Evolutionary conservation across 495 filamentous ascomycete genomes (phyloP).

Genomic region (Acidomyces sp.): DNA sequence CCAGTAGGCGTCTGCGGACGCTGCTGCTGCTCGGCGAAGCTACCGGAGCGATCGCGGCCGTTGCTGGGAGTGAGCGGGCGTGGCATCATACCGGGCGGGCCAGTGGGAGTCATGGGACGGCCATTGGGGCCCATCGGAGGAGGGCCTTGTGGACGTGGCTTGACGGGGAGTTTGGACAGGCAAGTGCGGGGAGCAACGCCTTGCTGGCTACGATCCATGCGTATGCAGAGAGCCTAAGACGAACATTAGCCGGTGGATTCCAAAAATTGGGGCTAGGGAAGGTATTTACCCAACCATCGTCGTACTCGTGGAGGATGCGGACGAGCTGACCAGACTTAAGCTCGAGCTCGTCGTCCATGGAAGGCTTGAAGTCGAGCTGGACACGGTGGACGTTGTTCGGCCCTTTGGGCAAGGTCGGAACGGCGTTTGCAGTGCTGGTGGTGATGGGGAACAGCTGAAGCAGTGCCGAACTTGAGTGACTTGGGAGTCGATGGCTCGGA

Average conservation of each 20-base stretch:
- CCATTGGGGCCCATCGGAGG: slow-evolving; percentile 40
- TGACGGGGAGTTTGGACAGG: slow-evolving; percentile 80
- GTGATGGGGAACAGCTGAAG: slow-evolving; percentile 33
- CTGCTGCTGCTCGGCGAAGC: slow-evolving; percentile 8
- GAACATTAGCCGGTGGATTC: slow-evolving; percentile 30
- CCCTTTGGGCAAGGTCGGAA: slow-evolving; percentile 13
- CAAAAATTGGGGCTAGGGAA: not conserved
- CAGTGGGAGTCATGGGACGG: slow-evolving; percentile 13
- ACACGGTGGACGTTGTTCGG: slow-evolving; percentile 56
- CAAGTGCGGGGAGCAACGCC: slow-evolving; percentile 90
- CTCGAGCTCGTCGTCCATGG: slow-evolving; percentile 79
- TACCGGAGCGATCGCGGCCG: slow-evolving; percentile 17
- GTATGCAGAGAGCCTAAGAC: slow-evolving; percentile 71
- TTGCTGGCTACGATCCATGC: slow-evolving; percentile 78
- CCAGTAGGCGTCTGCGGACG: slow-evolving; percentile 20
- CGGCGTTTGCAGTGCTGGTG: slow-evolving; percentile 14
- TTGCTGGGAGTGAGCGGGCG: slow-evolving; percentile 16
- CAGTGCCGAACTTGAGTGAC: slow-evolving; percentile 35
- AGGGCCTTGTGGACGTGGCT: slow-evolving; percentile 50
- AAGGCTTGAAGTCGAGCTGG: slow-evolving; percentile 88
- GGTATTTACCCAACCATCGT: slow-evolving; percentile 90
- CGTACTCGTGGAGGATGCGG: slow-evolving; percentile 85
- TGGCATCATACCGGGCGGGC: slow-evolving; percentile 5
- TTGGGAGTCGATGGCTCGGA: slow-evolving; percentile 42
- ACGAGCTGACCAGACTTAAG: slow-evolving; percentile 70